Conservation (phyloP, 441 rosid species). For the Erodium chrysanthum region DNA sequence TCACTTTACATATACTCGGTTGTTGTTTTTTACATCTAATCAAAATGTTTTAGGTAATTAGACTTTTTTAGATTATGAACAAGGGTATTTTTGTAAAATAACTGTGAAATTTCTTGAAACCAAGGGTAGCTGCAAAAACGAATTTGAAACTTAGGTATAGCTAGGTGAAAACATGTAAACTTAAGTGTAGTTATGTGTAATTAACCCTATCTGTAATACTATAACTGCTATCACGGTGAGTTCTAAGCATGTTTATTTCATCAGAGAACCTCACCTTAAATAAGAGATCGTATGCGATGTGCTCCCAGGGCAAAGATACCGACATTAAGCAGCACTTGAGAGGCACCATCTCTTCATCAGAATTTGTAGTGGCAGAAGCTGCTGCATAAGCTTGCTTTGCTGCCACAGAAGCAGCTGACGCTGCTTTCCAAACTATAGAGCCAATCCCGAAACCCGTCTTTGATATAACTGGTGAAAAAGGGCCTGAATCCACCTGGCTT, state of each 20-base stretch:
- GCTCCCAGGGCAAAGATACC: slow-evolving; percentile 25
- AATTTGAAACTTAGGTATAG: too few relatives aligned
- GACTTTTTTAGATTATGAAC: too few relatives aligned
- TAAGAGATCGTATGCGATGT: slow-evolving; percentile 25
- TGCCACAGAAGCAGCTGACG: slow-evolving; percentile 80
- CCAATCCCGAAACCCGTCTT: slow-evolving; percentile 75
- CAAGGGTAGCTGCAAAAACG: too few relatives aligned
- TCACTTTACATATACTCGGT: too few relatives aligned
- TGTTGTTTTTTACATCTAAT: too few relatives aligned
- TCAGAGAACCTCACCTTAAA: slow-evolving; percentile 19
- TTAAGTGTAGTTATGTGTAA: neutral
- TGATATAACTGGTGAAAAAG: slow-evolving; percentile 68
- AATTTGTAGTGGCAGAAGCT: slow-evolving; percentile 18
- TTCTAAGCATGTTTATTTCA: neutral
- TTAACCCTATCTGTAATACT: neutral
- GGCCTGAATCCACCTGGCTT: slow-evolving; percentile 71
- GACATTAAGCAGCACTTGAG: slow-evolving; percentile 27
- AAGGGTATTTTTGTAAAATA: too few relatives aligned
- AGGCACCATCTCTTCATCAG: slow-evolving; percentile 25
- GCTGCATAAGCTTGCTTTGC: slow-evolving; percentile 85
- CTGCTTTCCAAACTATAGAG: slow-evolving; percentile 74
- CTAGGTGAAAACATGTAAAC: too few relatives aligned
- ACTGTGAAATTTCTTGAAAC: too few relatives aligned
- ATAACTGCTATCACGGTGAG: neutral
- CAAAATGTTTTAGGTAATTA: too few relatives aligned